phyloP scores from a whole-genome alignment of 441 rosid genomes.

The Omphalea diandra region DNA sequence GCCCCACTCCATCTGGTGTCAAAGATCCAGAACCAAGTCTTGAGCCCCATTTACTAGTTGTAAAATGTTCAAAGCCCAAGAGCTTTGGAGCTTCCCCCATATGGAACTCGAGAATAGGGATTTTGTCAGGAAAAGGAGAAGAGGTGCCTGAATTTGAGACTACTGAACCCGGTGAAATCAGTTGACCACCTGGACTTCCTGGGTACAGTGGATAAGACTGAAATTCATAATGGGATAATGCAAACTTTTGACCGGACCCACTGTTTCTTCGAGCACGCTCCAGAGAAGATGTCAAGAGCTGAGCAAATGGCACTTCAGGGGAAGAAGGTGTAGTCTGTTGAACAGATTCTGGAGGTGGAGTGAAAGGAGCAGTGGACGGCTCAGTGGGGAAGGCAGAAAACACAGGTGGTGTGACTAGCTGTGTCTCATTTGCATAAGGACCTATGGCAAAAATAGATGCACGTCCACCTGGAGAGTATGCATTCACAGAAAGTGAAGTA shows the following conservation, averaged over 20 bases:
- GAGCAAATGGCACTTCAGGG: constrained; percentile 96
- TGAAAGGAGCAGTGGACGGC: constrained; percentile 90
- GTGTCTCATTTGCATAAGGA: constrained; percentile 96
- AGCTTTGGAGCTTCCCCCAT: constrained; percentile 70
- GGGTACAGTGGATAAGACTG: constrained; percentile 69
- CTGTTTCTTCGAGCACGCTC: constrained; percentile 76
- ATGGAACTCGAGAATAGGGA: constrained; percentile 55
- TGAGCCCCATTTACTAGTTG: constrained; percentile 80
- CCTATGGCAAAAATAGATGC: constrained; percentile 75
- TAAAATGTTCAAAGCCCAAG: constrained; percentile 68
- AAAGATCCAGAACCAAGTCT: constrained; percentile 82
- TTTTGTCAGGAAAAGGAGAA: constrained; percentile 84
- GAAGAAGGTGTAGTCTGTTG: constrained; percentile 85
- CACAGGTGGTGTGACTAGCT: constrained; percentile 87
- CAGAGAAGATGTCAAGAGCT: constrained; percentile 80
- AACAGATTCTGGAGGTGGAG: constrained; percentile 91
- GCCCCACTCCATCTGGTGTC: constrained; percentile 58
- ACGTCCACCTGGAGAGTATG: constrained; percentile 69
- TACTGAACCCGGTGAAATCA: constrained; percentile 83
- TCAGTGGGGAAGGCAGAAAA: constrained; percentile 91
- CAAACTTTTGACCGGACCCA: constrained; percentile 63
- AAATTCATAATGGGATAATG: constrained; percentile 65
- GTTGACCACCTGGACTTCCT: constrained; percentile 81
- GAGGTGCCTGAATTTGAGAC: constrained; percentile 89
- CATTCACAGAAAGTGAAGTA: constrained; percentile 49